Evolutionary conservation across 202 grass and related monocot genomes (phyloP), one percentile per base, ranked within the genome.

Genomic region (Eragrostis tef): DNA sequence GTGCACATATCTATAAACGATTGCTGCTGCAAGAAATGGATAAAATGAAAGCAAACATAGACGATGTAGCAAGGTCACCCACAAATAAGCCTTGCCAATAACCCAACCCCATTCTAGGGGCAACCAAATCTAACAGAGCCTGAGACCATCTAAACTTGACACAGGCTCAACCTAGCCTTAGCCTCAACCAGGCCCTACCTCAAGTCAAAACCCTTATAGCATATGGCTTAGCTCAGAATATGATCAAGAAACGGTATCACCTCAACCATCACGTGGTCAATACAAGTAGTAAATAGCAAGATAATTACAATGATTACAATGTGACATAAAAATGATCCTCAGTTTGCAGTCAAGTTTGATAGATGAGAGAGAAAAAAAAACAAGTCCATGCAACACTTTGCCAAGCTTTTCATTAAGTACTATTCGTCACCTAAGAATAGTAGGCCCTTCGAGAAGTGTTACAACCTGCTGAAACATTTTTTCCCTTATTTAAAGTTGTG

Each of bases 211-310:
- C 6, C 24, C 15, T 67, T 15, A 11, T 47, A 45, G 46, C 41
- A 0, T 34, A 11, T 50, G 52, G n/a, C 49, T 36, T 53, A 66
- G 81, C 60, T 34, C 19, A 3, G 16, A 49, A 52, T 42, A 46
- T 67, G 48, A 21, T 45, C 8, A 8, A 17, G 48, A 75, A 57
- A 41, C 7, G 5, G 45, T 75, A 26, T 67, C 67, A 24, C 41
- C 45, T 16, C 61, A 77, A 59, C 48, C 58, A 76, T 66, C 19
- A 24, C 50, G 10, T 67, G 50, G 24, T 69, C 41, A 84, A 60
- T 60, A 3, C 9, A 58, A 67, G 27, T 49, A 15, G 7, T 36
- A 22, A 21, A n/a, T n/a, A n/a, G n/a, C 17, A 70, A 67, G 54
- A n/a, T n/a, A n/a, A n/a, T n/a, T n/a, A n/a, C n/a, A n/a, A n/a